Base-by-base conservation (phyloP, 169 alveolate species). In the Amoebophrya sp. region DNA sequence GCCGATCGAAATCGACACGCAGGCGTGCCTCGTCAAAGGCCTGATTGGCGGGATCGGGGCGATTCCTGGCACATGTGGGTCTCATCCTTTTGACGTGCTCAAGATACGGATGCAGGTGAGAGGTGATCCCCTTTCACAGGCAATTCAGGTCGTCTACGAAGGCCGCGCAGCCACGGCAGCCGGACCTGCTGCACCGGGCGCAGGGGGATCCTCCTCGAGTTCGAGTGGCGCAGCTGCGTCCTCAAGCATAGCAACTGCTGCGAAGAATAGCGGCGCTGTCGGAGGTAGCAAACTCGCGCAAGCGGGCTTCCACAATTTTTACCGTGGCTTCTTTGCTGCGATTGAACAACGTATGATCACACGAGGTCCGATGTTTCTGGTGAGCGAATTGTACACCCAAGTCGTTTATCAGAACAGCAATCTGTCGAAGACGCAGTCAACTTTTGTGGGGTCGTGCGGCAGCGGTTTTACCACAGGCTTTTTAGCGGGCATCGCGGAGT, bases 311-410 rank as follows among this genome's bases (percentile, higher is more conserved):
- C 83, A 36, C 2, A 65, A 65, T 65, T 65, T 65, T 36, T 65
- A 65, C 83, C 83, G 83, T 36, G 83, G 83, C 36, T 65, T 65
- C 83, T 65, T 65, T 18, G 38, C 83, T 36, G 83, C 83, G 12
- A 65, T 65, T 36, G 83, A 65, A 18, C 83, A 65, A 26, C 83
- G 83, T 29, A 29, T 65, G 36, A 65, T 65, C 2, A 65, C 83
- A 36, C 83, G 83, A 12, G 83, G 83, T 10, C 83, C 83, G 2
- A 65, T 65, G 83, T 65, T 65, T 65, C 83, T 65, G 83, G 83
- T 65, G 18, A 26, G 38, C 83, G 83, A 65, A 36, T 36, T 65
- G 36, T 65, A 65, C 83, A 65, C 83, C 36, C 83, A 65, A 36
- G 26, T 65, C 36, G 83, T 65, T 1, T 36, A 65, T 1, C 83